These are phyloP conservation scores for Eucalyptus cloeziana DNA, from an alignment of 345 rosid genomes.

Conservation along the genomic window DNA sequence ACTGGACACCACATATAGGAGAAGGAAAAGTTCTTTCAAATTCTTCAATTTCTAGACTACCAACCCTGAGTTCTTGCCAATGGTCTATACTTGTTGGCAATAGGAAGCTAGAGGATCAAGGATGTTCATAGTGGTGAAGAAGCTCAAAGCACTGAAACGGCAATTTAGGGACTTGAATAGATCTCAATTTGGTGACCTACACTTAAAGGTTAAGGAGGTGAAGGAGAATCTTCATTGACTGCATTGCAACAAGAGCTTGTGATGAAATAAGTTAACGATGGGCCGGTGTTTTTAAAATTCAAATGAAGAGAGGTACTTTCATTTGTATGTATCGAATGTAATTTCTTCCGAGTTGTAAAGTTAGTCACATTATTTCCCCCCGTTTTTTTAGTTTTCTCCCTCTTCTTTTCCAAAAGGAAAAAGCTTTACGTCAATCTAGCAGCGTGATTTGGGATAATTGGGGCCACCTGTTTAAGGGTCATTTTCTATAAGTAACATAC, in stretches of 20 bases:
- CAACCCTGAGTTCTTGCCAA: neutral
- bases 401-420: neutral
- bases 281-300: neutral
- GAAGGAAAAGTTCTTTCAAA: neutral
- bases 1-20: neutral
- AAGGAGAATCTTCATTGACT: neutral
- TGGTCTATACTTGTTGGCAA: neutral
- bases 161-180: neutral
- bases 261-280: too few relatives aligned
- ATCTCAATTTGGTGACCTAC: neutral
- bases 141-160: neutral
- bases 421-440: neutral
- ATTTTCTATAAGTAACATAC: neutral
- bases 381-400: neutral
- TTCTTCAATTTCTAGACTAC: neutral
- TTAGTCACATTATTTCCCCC: neutral
- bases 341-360: neutral
- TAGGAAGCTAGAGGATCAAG: neutral
- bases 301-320: neutral
- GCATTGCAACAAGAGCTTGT: neutral
- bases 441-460: neutral
- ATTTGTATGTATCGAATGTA: neutral
- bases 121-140: neutral
- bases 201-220: neutral
- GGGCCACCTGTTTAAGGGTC: neutral